A percentile compares a stretch with the other conserved stretches of the same genome.
These are phyloP conservation scores for Ambrosia artemisiifolia DNA, from an alignment of 129 eudicot genomes.

Conservation along the genomic window DNA sequence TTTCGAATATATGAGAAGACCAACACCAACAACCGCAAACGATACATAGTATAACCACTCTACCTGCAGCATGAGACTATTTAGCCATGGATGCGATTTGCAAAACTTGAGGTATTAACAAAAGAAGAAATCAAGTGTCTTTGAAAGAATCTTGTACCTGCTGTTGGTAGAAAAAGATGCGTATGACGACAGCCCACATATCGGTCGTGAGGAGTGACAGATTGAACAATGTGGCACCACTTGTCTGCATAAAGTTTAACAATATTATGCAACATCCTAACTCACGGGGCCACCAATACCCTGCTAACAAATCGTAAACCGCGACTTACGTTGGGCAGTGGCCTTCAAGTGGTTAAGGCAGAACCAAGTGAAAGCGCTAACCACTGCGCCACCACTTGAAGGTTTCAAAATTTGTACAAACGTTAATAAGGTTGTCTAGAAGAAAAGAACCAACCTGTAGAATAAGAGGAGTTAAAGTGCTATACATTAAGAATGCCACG, in stretches of 20 bases:
- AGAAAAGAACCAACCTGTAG: slow-evolving; percentile 53
- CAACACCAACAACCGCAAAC: slow-evolving; percentile 57
- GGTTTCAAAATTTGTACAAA: neutral
- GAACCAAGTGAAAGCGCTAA: no score
- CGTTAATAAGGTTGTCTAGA: neutral
- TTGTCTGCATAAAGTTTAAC: slow-evolving; percentile 37
- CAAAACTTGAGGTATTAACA: neutral
- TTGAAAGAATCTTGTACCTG: slow-evolving; percentile 33
- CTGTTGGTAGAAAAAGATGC: slow-evolving; percentile 73
- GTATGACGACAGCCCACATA: slow-evolving; percentile 90
- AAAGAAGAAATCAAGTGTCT: neutral
- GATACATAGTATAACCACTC: slow-evolving; percentile 80
- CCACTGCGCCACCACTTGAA: no score
- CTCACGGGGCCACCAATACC: no score
- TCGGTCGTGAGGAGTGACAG: slow-evolving; percentile 87
- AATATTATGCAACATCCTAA: neutral
- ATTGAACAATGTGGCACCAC: slow-evolving; percentile 82
- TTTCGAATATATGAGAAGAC: slow-evolving; percentile 69
- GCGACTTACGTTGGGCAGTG: no score
- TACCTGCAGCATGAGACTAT: slow-evolving; percentile 51
- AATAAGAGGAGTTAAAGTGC: slow-evolving; percentile 51
- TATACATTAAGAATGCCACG: slow-evolving; percentile 47
- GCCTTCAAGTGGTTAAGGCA: no score
- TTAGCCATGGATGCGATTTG: neutral
- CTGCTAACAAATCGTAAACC: neutral